phyloP scores from a whole-genome alignment of 169 alveolate species.

The Plasmodium berghei region DNA sequence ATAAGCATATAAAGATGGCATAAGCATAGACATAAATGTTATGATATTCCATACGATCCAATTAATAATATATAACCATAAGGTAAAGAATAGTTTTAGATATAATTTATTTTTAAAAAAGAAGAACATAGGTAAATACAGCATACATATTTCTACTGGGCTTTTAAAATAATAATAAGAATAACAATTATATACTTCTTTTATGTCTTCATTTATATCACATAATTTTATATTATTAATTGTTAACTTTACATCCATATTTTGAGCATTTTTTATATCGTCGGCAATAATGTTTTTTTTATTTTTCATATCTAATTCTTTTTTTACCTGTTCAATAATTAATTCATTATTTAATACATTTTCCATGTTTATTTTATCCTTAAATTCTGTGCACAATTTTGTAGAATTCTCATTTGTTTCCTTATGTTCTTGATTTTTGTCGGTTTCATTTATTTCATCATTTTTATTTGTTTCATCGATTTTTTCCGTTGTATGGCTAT shows the following conservation, averaged over 20 bases:
- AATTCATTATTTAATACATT: background rate
- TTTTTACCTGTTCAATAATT: background rate
- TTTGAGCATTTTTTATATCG: background rate
- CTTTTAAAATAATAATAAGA: constrained; percentile 43
- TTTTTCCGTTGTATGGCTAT: background rate
- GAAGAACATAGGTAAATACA: constrained; percentile 46
- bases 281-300: background rate
- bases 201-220: background rate
- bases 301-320: background rate
- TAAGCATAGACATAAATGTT: constrained; percentile 30
- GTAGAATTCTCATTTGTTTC: background rate
- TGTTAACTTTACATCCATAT: background rate
- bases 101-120: constrained; percentile 48
- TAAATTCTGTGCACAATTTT: background rate
- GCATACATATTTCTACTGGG: constrained; percentile 30
- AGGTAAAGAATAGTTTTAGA: constrained; percentile 32
- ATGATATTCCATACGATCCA: constrained; percentile 41
- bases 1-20: constrained; percentile 27
- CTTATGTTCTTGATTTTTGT: background rate
- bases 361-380: background rate
- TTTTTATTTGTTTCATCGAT: background rate
- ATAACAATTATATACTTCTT: constrained; percentile 19
- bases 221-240: constrained; percentile 25
- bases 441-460: background rate
- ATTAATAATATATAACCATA: constrained; percentile 31